Conservation (phyloP, 768 basidiomycete genomes). For the Russula sp. region DNA sequence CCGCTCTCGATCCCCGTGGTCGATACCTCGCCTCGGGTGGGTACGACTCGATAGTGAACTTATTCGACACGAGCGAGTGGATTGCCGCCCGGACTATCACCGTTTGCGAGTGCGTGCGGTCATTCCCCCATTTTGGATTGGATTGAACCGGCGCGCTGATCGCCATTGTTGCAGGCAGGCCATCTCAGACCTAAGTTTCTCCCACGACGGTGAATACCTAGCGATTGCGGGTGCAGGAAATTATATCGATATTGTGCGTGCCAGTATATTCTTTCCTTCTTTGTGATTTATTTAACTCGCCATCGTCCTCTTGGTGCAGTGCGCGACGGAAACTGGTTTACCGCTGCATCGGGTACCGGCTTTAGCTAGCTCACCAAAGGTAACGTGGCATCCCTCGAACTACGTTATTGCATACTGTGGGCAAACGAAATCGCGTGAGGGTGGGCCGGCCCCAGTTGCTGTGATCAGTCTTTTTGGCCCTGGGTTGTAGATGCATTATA, state of each 20-base stretch:
- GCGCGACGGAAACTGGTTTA: conserved; percentile 71
- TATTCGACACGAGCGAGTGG: conserved; percentile 80
- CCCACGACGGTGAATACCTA: conserved; percentile 78
- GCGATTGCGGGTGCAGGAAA: conserved; percentile 69
- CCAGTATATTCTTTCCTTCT: background rate
- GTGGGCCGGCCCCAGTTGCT: conserved; percentile 60
- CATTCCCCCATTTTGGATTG: background rate
- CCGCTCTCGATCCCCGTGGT: conserved; percentile 79
- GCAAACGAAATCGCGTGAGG: conserved; percentile 65
- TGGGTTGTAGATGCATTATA: conserved; percentile 34
- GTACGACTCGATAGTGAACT: conserved; percentile 76
- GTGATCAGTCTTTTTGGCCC: conserved; percentile 72
- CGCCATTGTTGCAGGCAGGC: conserved; percentile 47
- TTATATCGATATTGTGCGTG: conserved; percentile 72
- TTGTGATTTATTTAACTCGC: background rate
- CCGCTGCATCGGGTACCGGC: conserved; percentile 76
- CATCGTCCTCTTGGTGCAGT: conserved; percentile 42
- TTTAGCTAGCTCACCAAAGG: conserved; percentile 67
- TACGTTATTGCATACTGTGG: conserved; percentile 82
- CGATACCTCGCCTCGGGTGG: conserved; percentile 78
- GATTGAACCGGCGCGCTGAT: background rate
- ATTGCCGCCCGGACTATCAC: conserved; percentile 74
- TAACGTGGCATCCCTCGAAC: conserved; percentile 80
- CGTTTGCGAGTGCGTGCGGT: conserved; percentile 66
- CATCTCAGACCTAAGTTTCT: conserved; percentile 74